phyloP scores from a whole-genome alignment of 2,329 filamentous ascomycete genomes.

The Aspergillus piperis region DNA sequence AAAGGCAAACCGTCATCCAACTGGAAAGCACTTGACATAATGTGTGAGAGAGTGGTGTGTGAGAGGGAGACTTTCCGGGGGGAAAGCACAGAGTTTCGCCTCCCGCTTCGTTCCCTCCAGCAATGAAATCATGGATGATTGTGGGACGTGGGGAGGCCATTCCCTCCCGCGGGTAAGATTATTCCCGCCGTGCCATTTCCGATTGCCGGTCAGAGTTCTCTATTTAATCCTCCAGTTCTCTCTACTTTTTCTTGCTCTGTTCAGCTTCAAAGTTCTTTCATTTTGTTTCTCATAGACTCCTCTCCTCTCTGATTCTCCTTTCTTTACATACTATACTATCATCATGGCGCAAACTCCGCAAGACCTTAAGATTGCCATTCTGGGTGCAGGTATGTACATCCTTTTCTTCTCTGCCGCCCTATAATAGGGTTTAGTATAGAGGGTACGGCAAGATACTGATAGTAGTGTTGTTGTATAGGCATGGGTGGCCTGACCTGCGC shows the following conservation, averaged over 20 bases:
- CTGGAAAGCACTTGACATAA: background rate
- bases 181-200: slow-evolving; percentile 7
- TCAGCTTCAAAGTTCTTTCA: background rate
- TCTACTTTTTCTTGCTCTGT: background rate
- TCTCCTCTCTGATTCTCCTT: background rate
- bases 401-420: background rate
- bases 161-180: slow-evolving; percentile 14
- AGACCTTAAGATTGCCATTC: slow-evolving; percentile 47
- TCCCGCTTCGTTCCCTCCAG: too few species aligned
- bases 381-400: slow-evolving; percentile 45
- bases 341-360: slow-evolving; percentile 32
- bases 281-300: background rate
- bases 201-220: slow-evolving; percentile 4
- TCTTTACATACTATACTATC: background rate
- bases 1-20: background rate
- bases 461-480: slow-evolving; percentile 33
- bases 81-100: background rate
- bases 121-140: slow-evolving; percentile 9
- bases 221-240: slow-evolving; percentile 2
- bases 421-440: too few species aligned
- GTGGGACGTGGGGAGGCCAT: slow-evolving; percentile 21
- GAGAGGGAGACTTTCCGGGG: background rate
- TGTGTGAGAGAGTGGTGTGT: too few species aligned
- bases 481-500: slow-evolving; percentile 77
- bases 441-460: background rate